Evolutionary conservation across 441 rosid genomes (phyloP), one percentile per base, ranked within the genome.

Genomic region (Arabidopsis lyrata): DNA sequence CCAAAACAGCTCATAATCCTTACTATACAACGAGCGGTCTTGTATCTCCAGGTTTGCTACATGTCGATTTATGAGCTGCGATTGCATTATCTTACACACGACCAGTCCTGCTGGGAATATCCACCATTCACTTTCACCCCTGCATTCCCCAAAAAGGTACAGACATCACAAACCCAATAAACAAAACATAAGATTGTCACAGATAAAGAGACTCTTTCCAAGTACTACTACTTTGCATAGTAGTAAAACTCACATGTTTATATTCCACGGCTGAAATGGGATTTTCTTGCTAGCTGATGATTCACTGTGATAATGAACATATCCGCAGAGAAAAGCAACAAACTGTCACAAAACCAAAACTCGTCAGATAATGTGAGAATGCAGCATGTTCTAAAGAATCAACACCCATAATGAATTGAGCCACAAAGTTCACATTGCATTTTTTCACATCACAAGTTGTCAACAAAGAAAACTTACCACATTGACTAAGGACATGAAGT

Each of bases 81-180:
- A 88, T 66, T 96, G 99, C 63, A 94, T 78, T 62, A 87, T 81
- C 82, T 96, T 96, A 84, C 99, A 96, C 22, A 92, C 59, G 60
- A 96, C 96, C 77, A 96, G 81, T 48, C 94, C 98, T n/a, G 86
- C 95, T 15, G 99, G 99, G 78, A 96, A 92, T 69, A 96, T 86
- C 99, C 99, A 94, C 98, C 99, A 92, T 80, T 94, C 99, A 70
- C 96, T 92, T 75, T 96, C 99, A 75, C 96, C 99, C 97, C 99
- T 96, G 91, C 90, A 80, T 49, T 50, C 58, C 57, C 76, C 79
- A 47, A 32, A 68, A 52, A 9, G 66, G 35, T 34, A 50, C 69
- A 65, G 36, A 35, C 62, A 63, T 76, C 70, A 64, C 42, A 39
- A 68, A 42, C 73, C 73, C 68, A 42, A 35, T 16, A 49, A 5